Base-by-base conservation (phyloP, 331 rosid genomes). In the Quercus lobata region DNA sequence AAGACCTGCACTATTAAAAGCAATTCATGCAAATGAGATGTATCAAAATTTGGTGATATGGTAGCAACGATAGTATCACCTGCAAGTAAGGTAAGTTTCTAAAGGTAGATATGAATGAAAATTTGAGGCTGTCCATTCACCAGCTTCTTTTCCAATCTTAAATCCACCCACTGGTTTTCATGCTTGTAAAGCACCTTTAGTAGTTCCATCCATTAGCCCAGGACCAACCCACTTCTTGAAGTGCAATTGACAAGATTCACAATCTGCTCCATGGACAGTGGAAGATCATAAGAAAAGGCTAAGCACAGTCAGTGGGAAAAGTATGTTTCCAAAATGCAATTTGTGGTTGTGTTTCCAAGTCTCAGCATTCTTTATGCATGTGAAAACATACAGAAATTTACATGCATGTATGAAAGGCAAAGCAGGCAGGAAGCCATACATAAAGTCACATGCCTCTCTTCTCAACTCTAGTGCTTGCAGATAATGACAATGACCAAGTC, bases 151-250 rank as follows among this genome's bases (percentile, higher is more conserved):
- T 6, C 41, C 41, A 35, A 35, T 35, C 8, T 35, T 35, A 35
- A 35, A 35, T 35, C 41, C 41, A 35, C 41, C 2, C 41, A 94
- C 93, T 0, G 88, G 86, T 68, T 91, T 94, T 79, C 94, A 92
- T 35, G 90, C 97, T 35, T 35, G 41, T 35, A 35, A 35, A 35
- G 41, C 41, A 35, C 7, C 41, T 6, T 35, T 35, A 35, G 41
- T 35, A 6, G 41, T 6, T n/a, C 97, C 97, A 62, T 92, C 97
- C 98, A 94, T 94, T 35, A 94, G 82, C 44, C 97, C 97, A 2
- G 41, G 7, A 35, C 41, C 41, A 35, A 35, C 41, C 41, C 41
- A 35, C 41, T 35, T 6, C 9, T 6, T 35, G 41, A 35, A 35
- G 9, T 35, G 41, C 41, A 35, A 35, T 35, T 6, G 41, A 35